These are phyloP conservation scores for Geotrichum fermentans DNA, from an alignment of 1,139 yeast species.

Conservation along the genomic window DNA sequence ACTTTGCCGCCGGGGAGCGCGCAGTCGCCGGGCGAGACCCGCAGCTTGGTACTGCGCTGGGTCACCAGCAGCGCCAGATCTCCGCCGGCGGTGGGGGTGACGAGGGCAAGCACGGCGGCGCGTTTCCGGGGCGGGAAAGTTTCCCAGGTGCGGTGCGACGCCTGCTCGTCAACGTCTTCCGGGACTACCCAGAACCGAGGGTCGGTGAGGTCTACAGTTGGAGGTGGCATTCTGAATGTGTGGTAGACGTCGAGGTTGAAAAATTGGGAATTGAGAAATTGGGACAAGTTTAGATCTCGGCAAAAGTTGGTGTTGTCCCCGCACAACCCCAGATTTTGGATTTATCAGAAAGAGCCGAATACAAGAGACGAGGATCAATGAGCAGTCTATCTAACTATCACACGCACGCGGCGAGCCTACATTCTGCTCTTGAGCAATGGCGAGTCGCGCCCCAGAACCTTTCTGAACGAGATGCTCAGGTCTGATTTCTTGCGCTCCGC, in stretches of 20 bases:
- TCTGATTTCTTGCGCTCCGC: conserved; percentile 27
- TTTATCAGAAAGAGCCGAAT: too few relatives aligned
- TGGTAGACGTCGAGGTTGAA: too few relatives aligned
- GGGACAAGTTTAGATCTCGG: too few relatives aligned
- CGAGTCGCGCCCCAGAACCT: conserved; percentile 30
- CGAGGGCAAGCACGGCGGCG: conserved; percentile 60
- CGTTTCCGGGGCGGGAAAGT: conserved; percentile 51
- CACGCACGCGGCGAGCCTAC: too few relatives aligned
- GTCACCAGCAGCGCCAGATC: conserved; percentile 70
- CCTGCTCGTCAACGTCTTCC: not conserved
- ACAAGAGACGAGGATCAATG: too few relatives aligned
- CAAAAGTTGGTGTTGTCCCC: too few relatives aligned
- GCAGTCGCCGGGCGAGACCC: conserved; percentile 76
- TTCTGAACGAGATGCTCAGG: conserved; percentile 25
- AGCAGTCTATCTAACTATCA: too few relatives aligned
- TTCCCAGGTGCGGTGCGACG: conserved; percentile 43
- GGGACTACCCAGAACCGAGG: not conserved
- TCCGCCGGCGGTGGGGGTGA: conserved; percentile 39
- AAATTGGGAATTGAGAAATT: too few relatives aligned
- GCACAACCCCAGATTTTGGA: too few relatives aligned
- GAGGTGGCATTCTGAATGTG: not conserved
- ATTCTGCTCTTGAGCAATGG: conserved; percentile 28
- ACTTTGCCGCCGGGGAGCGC: conserved; percentile 91
- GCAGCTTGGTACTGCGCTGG: conserved; percentile 60
- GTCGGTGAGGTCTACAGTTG: not conserved